Base-by-base conservation (phyloP, 169 alveolate genomes). In the Eimeria necatrix region DNA sequence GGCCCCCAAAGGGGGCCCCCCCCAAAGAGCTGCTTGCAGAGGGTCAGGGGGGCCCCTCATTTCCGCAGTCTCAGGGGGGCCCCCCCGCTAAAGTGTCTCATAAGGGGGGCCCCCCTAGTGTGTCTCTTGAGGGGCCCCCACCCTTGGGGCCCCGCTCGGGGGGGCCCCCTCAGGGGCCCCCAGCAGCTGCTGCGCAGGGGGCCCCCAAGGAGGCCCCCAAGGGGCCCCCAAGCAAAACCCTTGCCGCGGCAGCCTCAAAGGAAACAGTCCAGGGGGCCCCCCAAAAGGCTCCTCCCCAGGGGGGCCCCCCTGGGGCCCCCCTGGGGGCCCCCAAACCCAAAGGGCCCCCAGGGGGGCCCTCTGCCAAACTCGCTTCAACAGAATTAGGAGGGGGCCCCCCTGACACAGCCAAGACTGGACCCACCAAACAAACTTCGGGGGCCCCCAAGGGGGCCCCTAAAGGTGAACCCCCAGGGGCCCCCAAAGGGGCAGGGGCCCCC, bases 61-160 rank as follows among this genome's bases (percentile, higher is more conserved):
- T n/a, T n/a, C n/a, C n/a, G n/a, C n/a, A n/a, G n/a, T n/a, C n/a
- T n/a, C n/a, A n/a, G n/a, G n/a, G 73, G 73, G 73, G n/a, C 73
- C 20, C 73, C 73, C 73, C n/a, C 73, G n/a, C n/a, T n/a, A n/a
- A n/a, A 61, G 73, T 61, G 73, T 5, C 73, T 14, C 73, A n/a
- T 61, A 4, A 61, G 20, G 73, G 73, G 73, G 24, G 7, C 73
- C 73, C 73, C 73, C 73, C 73, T 14, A 61, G n/a, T n/a, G 20
- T 61, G 3, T 2, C 2, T 16, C 12, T 48, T 68, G 26, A 68
- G 78, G 78, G 78, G 78, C 78, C 78, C 78, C 78, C 78, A 68
- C 73, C 73, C 4, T 4, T 18, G 5, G 32, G 6, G 73, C n/a
- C 73, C n/a, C n/a, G 32, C 73, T 61, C 73, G n/a, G n/a, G n/a